Evolutionary conservation across 495 filamentous ascomycete genomes (phyloP), one percentile per base, ranked within the genome.

Genomic region (Chaetomidium leptoderma): DNA sequence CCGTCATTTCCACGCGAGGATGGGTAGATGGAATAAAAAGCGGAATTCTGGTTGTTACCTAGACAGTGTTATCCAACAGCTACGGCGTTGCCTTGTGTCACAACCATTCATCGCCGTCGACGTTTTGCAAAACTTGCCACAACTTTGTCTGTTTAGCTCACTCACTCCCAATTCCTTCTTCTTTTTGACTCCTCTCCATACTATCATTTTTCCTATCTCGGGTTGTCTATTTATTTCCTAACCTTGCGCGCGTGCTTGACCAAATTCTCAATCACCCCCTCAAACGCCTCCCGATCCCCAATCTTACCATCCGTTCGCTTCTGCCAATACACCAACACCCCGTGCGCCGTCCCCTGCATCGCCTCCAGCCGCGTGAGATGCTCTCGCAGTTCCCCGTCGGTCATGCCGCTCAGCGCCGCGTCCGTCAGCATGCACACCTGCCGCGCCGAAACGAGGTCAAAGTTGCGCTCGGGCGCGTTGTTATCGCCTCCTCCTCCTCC

Each of bases 221-320:
- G 27, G 3, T 33, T 49, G 2, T 35, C 16, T 7, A 21, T 24
- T 29, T 19, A 1, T 30, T 92, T 93, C 67, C 93, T 78, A 46
- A 89, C 86, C 68, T 92, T 89, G 72, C 91, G 80, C 9, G 95
- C 93, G 76, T 96, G 93, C 71, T 88, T 93, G 42, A 99, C 93
- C 57, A 99, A 74, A 69, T 97, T 96, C 74, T 97, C 95, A 78
- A 99, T 96, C 9, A 99, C 93, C 0, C 88, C 90, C 66, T 99
- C 93, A 76, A 99, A 97, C 6, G 90, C 90, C 73, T 97, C 92
- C 63, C 95, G 88, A 61, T 99, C 92, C 27, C 87, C 85, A 53
- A 95, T 75, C 53, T 91, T 87, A 52, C 88, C 87, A 66, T 96
- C 91, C 32, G 84, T 85, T 63, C 85, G 77, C 77, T 86, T 88